These are phyloP conservation scores for Beauveria bassiana DNA, from an alignment of 2,329 filamentous ascomycete species.

Conservation along the genomic window DNA sequence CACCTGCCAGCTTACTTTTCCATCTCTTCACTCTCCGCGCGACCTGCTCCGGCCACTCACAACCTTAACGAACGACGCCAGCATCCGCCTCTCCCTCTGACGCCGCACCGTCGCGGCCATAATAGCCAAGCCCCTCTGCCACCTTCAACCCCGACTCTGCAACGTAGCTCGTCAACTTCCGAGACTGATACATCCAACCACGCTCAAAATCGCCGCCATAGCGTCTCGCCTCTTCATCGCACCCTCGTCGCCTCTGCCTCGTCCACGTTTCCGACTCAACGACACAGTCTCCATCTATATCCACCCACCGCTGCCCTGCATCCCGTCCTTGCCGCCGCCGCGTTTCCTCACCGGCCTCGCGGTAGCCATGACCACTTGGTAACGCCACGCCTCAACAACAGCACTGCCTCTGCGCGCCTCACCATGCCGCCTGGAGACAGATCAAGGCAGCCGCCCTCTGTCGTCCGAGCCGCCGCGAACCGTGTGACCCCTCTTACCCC, in stretches of 20 bases:
- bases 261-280: background rate
- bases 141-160: background rate
- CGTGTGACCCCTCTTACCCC: conserved; percentile 42
- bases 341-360: conserved; percentile 2
- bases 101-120: background rate
- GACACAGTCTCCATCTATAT: conserved; percentile 1
- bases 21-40: conserved; percentile 2
- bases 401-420: conserved; percentile 5
- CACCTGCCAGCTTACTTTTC: conserved; percentile 7
- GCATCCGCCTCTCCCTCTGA: background rate
- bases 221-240: background rate
- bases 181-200: background rate
- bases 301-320: background rate
- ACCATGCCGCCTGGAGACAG: conserved; percentile 33
- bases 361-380: conserved; percentile 4
- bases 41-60: background rate
- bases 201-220: background rate
- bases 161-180: background rate
- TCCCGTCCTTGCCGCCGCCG: conserved; percentile 1
- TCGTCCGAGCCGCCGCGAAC: conserved; percentile 43
- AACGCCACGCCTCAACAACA: conserved; percentile 1
- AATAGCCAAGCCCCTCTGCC: background rate
- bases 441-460: conserved; percentile 62
- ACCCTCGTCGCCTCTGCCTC: background rate
- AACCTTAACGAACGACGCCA: conserved; percentile 3